Evolutionary conservation across 768 basidiomycete species (phyloP).

Genomic region (Agrocybe pediades): DNA sequence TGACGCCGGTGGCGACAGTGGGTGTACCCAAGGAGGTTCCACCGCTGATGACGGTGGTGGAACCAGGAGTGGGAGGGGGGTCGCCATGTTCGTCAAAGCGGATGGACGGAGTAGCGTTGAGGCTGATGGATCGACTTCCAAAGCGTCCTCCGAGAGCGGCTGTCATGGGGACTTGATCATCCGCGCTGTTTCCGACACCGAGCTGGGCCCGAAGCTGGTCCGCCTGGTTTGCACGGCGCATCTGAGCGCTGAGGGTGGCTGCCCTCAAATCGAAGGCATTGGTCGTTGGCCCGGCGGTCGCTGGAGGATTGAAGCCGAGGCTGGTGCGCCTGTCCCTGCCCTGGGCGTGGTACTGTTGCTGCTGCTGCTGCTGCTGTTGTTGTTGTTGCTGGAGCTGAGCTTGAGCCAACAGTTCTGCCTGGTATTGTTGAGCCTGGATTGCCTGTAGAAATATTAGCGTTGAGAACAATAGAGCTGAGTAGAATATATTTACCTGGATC

Average conservation of each 20-base stretch:
- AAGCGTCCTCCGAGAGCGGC: constrained; percentile 78
- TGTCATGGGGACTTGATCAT: constrained; percentile 78
- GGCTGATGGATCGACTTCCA: constrained; percentile 60
- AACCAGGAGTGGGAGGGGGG: constrained; percentile 57
- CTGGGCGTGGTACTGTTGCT: constrained; percentile 36
- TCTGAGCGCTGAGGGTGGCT: constrained; percentile 53
- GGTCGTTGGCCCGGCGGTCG: constrained; percentile 72
- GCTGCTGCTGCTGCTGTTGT: constrained; percentile 25
- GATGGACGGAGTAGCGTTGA: constrained; percentile 26
- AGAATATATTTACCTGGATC: constrained; percentile 61
- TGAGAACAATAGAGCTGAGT: constrained; percentile 13
- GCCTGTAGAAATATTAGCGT: constrained; percentile 41
- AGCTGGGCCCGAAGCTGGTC: constrained; percentile 68
- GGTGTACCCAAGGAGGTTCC: constrained; percentile 68
- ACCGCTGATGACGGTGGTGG: constrained; percentile 71
- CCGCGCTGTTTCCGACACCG: constrained; percentile 39
- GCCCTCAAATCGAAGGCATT: constrained; percentile 68
- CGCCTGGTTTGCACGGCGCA: constrained; percentile 69
- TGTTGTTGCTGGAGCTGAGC: constrained; percentile 38
- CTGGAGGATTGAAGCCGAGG: constrained; percentile 53
- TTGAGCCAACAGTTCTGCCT: constrained; percentile 69
- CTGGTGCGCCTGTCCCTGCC: constrained; percentile 49
- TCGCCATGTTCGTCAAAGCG: constrained; percentile 42
- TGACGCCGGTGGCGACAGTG: constrained; percentile 29
- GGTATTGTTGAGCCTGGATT: constrained; percentile 75